Evolutionary conservation across 192 early-diverging fungal species (phyloP).

Genomic region (Dispira simplex): DNA sequence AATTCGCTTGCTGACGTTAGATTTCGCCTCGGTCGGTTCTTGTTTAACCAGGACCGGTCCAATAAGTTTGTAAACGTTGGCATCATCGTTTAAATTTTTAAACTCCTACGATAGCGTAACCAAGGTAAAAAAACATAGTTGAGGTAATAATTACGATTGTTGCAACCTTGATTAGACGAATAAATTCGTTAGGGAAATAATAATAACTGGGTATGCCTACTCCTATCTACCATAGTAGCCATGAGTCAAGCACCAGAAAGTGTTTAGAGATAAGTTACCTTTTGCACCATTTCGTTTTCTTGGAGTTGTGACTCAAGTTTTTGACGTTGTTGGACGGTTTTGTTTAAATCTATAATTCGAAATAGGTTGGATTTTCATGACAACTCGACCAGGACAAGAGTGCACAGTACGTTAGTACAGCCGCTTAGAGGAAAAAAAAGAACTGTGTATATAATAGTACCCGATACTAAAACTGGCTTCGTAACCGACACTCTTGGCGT

Average conservation of each 20-base stretch:
- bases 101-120: conserved; percentile 50
- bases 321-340: conserved; percentile 55
- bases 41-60: conserved; percentile 94
- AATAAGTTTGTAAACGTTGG: conserved; percentile 89
- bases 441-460: too few species aligned
- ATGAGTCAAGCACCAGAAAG: too few species aligned
- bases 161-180: too few species aligned
- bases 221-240: too few species aligned
- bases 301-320: conserved; percentile 90
- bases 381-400: background rate
- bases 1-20: conserved; percentile 89
- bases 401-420: background rate
- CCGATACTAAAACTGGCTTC: too few species aligned
- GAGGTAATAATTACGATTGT: too few species aligned
- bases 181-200: too few species aligned
- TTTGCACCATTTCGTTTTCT: conserved; percentile 86
- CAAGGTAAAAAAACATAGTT: too few species aligned
- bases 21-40: conserved; percentile 63
- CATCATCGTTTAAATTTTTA: conserved; percentile 54
- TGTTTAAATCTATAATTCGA: conserved; percentile 44
- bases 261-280: conserved; percentile 26
- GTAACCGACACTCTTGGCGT: too few species aligned
- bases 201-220: too few species aligned
- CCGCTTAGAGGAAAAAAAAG: background rate
- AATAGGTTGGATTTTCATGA: background rate